These are phyloP conservation scores for Rhexocercosporidium sp. DNA, from an alignment of 2,329 filamentous ascomycete species.

Conservation along the genomic window DNA sequence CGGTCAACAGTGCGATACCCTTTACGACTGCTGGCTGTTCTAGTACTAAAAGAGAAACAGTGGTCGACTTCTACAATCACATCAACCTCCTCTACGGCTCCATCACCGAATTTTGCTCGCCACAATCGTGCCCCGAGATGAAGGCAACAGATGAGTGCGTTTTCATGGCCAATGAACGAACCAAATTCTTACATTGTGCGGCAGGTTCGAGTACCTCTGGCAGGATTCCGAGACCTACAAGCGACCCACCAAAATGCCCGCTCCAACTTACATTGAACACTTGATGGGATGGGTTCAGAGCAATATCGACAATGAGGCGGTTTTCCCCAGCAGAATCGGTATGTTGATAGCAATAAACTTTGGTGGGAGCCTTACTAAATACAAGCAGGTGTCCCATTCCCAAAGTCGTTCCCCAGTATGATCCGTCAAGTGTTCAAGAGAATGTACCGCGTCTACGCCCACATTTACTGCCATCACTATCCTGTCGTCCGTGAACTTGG, in stretches of 20 bases:
- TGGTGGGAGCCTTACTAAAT: conserved; percentile 50
- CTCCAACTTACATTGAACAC: conserved; percentile 96
- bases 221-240: conserved; percentile 95
- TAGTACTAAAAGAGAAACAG: conserved; percentile 53
- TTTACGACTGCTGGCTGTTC: background rate
- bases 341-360: conserved; percentile 46
- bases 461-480: conserved; percentile 99
- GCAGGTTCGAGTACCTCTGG: conserved; percentile 97
- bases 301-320: conserved; percentile 92
- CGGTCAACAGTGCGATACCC: conserved; percentile 80
- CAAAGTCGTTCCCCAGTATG: conserved; percentile 86
- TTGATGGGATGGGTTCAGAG: conserved; percentile 96
- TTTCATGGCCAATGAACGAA: background rate
- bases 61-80: conserved; percentile 99
- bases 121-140: conserved; percentile 97
- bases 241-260: conserved; percentile 96
- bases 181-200: conserved; percentile 10
- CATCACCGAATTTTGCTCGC: conserved; percentile 99
- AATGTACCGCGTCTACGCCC: conserved; percentile 97
- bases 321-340: conserved; percentile 95
- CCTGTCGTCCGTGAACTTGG: conserved; percentile 94
- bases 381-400: conserved; percentile 81
- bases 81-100: conserved; percentile 98
- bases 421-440: conserved; percentile 98
- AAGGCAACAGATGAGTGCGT: conserved; percentile 97